A percentile compares a stretch with the other conserved stretches of the same genome.
These are phyloP conservation scores for Fraxinus pennsylvanica DNA, from an alignment of 257 asterid species.

Conservation along the genomic window DNA sequence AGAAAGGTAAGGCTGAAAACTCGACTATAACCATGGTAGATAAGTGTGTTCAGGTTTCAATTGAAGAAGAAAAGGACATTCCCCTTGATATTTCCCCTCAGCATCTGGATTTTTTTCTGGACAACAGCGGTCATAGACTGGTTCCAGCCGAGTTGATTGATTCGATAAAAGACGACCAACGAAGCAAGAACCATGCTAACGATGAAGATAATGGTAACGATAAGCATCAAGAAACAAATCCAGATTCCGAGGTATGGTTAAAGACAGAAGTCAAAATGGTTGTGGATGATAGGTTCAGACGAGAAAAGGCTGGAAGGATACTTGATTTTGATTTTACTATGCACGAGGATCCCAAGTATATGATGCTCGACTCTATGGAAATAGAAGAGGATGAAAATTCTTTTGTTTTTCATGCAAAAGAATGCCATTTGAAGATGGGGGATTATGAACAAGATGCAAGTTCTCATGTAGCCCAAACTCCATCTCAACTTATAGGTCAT, in stretches of 20 bases:
- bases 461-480: constrained; percentile 27
- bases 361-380: constrained; percentile 56
- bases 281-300: constrained; percentile 27
- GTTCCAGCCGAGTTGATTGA: constrained; percentile 70
- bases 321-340: constrained; percentile 24
- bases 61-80: constrained; percentile 50
- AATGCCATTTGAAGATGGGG: constrained; percentile 22
- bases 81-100: constrained; percentile 44
- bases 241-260: constrained; percentile 26
- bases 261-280: constrained; percentile 29
- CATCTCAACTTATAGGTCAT: constrained; percentile 30
- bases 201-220: constrained; percentile 24
- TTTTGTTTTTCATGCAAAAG: constrained; percentile 56
- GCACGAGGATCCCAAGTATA: constrained; percentile 48
- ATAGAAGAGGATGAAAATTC: constrained; percentile 61
- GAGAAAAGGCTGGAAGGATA: constrained; percentile 28
- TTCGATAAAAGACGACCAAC: constrained; percentile 46
- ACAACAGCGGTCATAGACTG: constrained; percentile 58
- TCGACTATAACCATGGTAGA: constrained; percentile 39
- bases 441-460: constrained; percentile 28
- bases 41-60: constrained; percentile 55
- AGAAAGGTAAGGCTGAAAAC: constrained; percentile 31
- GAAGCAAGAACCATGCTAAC: constrained; percentile 19
- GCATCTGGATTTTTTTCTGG: constrained; percentile 81
- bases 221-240: constrained; percentile 28